phyloP scores from a whole-genome alignment of 2,329 filamentous ascomycete species.

The Akanthomyces muscarius region DNA sequence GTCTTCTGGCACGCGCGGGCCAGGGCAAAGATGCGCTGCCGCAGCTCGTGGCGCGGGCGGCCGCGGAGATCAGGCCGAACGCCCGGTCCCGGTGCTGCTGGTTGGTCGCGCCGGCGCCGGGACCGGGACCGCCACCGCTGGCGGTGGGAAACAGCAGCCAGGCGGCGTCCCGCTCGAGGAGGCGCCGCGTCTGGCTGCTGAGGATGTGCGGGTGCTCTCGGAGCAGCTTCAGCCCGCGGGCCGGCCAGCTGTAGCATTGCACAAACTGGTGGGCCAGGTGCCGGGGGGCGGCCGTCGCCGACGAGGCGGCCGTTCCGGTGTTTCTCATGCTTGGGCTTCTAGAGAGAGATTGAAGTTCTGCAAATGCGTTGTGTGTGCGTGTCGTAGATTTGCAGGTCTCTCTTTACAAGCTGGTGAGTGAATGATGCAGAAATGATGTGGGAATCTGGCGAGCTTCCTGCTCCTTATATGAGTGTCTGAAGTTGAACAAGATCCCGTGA shows the following conservation, averaged over 20 bases:
- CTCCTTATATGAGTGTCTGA: no score
- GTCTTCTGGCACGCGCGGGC: background rate
- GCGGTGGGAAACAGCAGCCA: background rate
- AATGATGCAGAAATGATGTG: no score
- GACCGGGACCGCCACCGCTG: background rate
- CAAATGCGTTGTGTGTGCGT: no score
- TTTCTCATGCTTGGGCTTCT: no score
- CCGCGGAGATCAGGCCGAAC: background rate
- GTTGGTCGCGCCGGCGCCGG: background rate
- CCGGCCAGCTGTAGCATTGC: background rate
- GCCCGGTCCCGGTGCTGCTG: background rate
- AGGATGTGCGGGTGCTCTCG: background rate
- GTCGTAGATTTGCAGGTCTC: no score
- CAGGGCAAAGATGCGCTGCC: background rate
- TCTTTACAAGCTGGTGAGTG: no score
- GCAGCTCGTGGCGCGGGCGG: background rate
- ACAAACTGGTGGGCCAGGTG: background rate
- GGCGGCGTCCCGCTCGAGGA: background rate
- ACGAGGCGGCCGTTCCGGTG: no score
- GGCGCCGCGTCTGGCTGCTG: background rate
- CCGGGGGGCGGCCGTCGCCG: background rate
- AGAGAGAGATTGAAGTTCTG: no score
- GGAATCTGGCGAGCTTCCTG: no score
- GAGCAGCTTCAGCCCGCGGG: background rate
- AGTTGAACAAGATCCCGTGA: no score